Base-by-base conservation (phyloP, 176 grass and related monocot genomes). In the Oryza officinalis region DNA sequence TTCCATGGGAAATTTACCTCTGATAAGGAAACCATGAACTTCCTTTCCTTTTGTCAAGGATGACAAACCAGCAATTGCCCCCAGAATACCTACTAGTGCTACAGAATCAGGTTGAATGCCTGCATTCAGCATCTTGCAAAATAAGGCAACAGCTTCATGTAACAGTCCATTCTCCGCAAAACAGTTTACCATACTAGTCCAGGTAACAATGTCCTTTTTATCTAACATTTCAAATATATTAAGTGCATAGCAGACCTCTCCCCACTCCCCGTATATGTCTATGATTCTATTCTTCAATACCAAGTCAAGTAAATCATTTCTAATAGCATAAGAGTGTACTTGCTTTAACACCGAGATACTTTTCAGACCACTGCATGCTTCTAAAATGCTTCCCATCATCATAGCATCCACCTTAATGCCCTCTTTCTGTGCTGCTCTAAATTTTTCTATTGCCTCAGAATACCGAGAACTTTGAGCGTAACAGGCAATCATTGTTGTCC, bases 121-220 rank as follows among this genome's bases (percentile, higher is more conserved):
- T 65, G 83, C n/a, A 25, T 72, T 80, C 23, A 86, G 78, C 89
- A 98, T 92, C 80, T 88, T 87, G 12, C 33, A 22, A 88, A 98
- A 98, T 37, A 93, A 79, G 33, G 61, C 60, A 77, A 98, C 59
- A 85, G 93, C 91, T 93, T 95, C 87, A 75, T 85, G 83, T 37
- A 87, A 81, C 43, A 88, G 45, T 0, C 89, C 77, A 15, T 80
- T 92, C 47, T 69, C 78, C 20, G 65, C 65, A 64, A 70, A 92
- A 70, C 93, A 90, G 71, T 94, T 91, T 57, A 93, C 82, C 89
- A 95, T 98, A 82, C 89, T 93, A 72, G 92, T 98, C 96, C 92
- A 98, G 28, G 93, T 85, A 60, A 98, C 84, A 17, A 98, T 81
- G 67, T 98, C 93, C 52, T 82, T 98, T 26, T 88, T 86, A 73